These are phyloP conservation scores for Vanderwaltozyma polyspora DNA, from an alignment of 805 yeast genomes.

Conservation along the genomic window DNA sequence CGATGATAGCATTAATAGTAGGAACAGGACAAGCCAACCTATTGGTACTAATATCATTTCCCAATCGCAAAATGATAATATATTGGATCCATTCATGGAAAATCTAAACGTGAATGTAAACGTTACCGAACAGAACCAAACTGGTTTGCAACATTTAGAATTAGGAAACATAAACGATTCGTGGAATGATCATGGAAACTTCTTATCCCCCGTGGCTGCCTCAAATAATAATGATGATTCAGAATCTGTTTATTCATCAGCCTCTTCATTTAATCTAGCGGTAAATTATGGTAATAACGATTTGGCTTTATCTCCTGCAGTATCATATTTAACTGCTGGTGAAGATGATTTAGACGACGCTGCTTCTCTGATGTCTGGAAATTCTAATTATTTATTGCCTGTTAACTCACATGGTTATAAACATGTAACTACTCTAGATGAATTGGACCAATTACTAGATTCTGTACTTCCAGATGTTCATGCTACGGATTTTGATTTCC, in stretches of 20 bases:
- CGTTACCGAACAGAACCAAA: too few species aligned
- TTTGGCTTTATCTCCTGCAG: slow-evolving; percentile 18
- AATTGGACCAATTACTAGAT: slow-evolving; percentile 13
- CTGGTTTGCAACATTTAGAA: too few species aligned
- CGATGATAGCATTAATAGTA: too few species aligned
- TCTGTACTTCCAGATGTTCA: too few species aligned
- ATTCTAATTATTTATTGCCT: slow-evolving; percentile 14
- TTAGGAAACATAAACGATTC: too few species aligned
- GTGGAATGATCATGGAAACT: background rate
- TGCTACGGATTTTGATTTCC: slow-evolving; percentile 4
- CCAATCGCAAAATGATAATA: too few species aligned
- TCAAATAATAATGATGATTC: background rate
- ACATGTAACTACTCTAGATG: slow-evolving; percentile 15
- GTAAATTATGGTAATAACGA: background rate
- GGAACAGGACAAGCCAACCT: too few species aligned
- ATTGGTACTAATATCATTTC: too few species aligned
- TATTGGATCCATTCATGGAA: too few species aligned
- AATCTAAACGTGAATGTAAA: too few species aligned
- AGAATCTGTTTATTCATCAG: slow-evolving; percentile 1
- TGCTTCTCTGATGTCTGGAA: slow-evolving; percentile 20
- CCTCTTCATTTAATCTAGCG: background rate
- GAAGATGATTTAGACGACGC: slow-evolving; percentile 23
- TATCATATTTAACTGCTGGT: slow-evolving; percentile 14
- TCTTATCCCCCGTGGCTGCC: background rate
- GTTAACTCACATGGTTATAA: slow-evolving; percentile 19